Conservation (phyloP, 352 stramenopile genomes). For the Phytophthora multivora region DNA sequence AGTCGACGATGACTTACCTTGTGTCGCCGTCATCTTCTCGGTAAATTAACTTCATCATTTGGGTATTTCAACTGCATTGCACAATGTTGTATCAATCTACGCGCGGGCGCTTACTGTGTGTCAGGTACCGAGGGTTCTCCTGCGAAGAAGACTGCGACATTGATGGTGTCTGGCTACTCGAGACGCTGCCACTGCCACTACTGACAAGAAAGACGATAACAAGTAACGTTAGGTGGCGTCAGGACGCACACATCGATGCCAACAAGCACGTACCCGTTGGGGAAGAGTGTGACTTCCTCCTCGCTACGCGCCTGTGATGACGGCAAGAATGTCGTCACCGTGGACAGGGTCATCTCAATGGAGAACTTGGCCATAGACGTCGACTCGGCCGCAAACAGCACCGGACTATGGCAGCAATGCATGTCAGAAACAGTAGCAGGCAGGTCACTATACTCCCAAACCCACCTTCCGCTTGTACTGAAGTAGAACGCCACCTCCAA, state of each 20-base stretch:
- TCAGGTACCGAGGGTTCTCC: conserved; percentile 61
- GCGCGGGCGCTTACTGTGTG: conserved; percentile 59
- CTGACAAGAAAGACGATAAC: not conserved
- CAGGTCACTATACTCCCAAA: not conserved
- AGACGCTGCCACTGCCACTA: conserved; percentile 10
- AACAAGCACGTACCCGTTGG: conserved; percentile 15
- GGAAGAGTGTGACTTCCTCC: conserved; percentile 40
- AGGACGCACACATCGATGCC: not conserved
- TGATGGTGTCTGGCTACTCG: conserved; percentile 21
- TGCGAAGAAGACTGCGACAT: conserved; percentile 52
- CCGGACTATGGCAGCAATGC: conserved; percentile 45
- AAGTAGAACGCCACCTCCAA: conserved; percentile 80
- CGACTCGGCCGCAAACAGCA: conserved; percentile 76
- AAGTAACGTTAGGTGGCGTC: conserved; percentile 1
- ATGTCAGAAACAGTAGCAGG: conserved; percentile 7
- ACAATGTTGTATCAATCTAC: conserved; percentile 32
- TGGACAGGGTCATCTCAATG: conserved; percentile 85
- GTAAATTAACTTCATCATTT: conserved; percentile 43
- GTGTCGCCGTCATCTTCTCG: conserved; percentile 5
- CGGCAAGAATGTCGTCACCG: conserved; percentile 78
- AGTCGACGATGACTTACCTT: conserved; percentile 1
- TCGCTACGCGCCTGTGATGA: conserved; percentile 60
- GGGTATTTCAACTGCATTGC: not conserved
- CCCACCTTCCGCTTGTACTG: conserved; percentile 62
- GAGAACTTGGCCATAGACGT: conserved; percentile 70